Percentiles rank a stretch among this genome's conserved stretches.
phyloP scores from a whole-genome alignment of 1,139 yeast species.

The Hyphopichia buzzinii region DNA sequence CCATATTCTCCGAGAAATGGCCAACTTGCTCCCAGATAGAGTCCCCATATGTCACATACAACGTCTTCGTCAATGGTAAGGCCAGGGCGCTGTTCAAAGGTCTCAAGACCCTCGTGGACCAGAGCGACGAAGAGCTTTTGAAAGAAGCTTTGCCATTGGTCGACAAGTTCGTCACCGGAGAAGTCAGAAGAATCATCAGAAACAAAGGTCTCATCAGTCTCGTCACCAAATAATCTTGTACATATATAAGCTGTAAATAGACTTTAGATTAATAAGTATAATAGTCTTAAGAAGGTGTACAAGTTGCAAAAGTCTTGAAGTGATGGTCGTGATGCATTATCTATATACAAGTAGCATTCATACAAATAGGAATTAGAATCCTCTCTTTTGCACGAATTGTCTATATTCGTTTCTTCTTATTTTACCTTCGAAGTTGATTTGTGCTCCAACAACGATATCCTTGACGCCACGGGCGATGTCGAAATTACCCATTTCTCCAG shows the following conservation, averaged over 20 bases:
- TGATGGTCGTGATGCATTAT: background rate
- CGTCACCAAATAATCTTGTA: background rate
- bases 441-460: slow-evolving; percentile 33
- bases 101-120: slow-evolving; percentile 16
- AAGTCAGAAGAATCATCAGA: slow-evolving; percentile 20
- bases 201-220: slow-evolving; percentile 28
- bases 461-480: slow-evolving; percentile 35
- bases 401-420: slow-evolving; percentile 34
- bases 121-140: slow-evolving; percentile 11
- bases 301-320: too few species aligned
- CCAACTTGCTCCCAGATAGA: slow-evolving; percentile 44
- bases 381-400: slow-evolving; percentile 30
- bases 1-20: slow-evolving; percentile 55
- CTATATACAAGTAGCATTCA: slow-evolving; percentile 7
- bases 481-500: slow-evolving; percentile 51
- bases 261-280: too few species aligned
- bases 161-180: slow-evolving; percentile 9
- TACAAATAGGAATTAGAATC: slow-evolving; percentile 24
- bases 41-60: slow-evolving; percentile 38
- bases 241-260: background rate
- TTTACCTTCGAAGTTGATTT: slow-evolving; percentile 38
- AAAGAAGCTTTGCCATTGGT: slow-evolving; percentile 9
- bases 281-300: too few species aligned
- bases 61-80: slow-evolving; percentile 70
- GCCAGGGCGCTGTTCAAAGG: slow-evolving; percentile 49